These are phyloP conservation scores for Mycena albidolilacea DNA, from an alignment of 768 basidiomycete genomes.

Conservation along the genomic window DNA sequence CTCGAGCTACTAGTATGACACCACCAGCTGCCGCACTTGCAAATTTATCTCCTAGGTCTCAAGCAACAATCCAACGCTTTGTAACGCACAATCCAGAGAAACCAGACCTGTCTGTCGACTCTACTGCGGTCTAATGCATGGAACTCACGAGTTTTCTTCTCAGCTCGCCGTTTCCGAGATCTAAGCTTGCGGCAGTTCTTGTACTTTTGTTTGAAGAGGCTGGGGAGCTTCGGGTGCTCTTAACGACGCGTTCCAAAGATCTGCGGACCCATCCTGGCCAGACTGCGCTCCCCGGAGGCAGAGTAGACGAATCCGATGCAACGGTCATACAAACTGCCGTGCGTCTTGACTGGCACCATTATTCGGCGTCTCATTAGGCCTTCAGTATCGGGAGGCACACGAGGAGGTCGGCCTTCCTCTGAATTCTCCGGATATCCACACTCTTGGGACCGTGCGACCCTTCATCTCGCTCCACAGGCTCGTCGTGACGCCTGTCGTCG, in stretches of 20 bases:
- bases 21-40: conserved; percentile 13
- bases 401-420: conserved; percentile 87
- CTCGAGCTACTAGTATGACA: neutral
- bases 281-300: conserved; percentile 89
- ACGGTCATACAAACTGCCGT: conserved; percentile 83
- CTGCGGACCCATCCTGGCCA: conserved; percentile 85
- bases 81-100: conserved; percentile 46
- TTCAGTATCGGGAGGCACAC: conserved; percentile 84
- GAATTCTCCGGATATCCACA: conserved; percentile 68
- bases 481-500: conserved; percentile 86
- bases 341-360: conserved; percentile 47
- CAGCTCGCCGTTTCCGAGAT: conserved; percentile 51
- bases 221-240: conserved; percentile 78
- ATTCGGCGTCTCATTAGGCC: conserved; percentile 6
- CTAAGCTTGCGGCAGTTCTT: conserved; percentile 81
- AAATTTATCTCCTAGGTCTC: conserved; percentile 11
- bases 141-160: conserved; percentile 34
- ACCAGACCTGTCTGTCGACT: conserved; percentile 69
- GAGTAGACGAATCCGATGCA: conserved; percentile 75
- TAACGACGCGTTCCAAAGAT: conserved; percentile 88
- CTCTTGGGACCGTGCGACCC: conserved; percentile 74
- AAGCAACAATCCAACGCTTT: conserved; percentile 14
- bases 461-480: conserved; percentile 77
- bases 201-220: conserved; percentile 84
- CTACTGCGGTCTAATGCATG: conserved; percentile 30